A percentile compares a stretch with the other conserved stretches of the same genome.
Evolutionary conservation across 345 rosid genomes (phyloP).

Genomic region (Rhodamnia argentea): DNA sequence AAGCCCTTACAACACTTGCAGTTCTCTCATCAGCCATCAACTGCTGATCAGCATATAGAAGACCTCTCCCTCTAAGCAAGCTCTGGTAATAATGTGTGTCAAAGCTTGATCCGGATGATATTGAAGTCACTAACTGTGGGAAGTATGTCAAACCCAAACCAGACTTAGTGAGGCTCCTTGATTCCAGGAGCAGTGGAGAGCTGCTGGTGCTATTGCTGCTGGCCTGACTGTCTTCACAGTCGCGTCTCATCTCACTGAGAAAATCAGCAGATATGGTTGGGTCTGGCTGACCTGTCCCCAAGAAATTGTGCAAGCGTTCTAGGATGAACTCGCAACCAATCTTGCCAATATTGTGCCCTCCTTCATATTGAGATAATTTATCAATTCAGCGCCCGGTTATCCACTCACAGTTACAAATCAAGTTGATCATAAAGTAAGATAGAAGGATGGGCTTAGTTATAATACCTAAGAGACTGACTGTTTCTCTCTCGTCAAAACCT

Average conservation of each 20-base stretch:
- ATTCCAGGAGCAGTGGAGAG: not conserved
- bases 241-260: conserved; percentile 14
- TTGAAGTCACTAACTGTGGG: conserved; percentile 1
- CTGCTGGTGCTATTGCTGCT: not conserved
- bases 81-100: conserved; percentile 25
- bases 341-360: conserved; percentile 35
- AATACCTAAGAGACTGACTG: conserved; percentile 38
- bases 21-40: conserved; percentile 34
- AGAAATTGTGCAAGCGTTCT: conserved; percentile 24
- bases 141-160: not conserved
- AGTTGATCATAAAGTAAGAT: not conserved
- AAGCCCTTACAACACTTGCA: conserved; percentile 17
- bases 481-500: conserved; percentile 36
- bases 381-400: not conserved
- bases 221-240: conserved; percentile 6
- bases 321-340: conserved; percentile 31
- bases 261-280: conserved; percentile 23
- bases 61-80: conserved; percentile 38
- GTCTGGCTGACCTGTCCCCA: conserved; percentile 30
- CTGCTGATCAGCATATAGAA: conserved; percentile 38
- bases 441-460: not conserved
- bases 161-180: not conserved
- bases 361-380: conserved; percentile 8
- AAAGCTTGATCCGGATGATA: conserved; percentile 28
- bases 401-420: not conserved